These are phyloP conservation scores for Erysiphe pulchra DNA, from an alignment of 2,329 filamentous ascomycete genomes.

Conservation along the genomic window DNA sequence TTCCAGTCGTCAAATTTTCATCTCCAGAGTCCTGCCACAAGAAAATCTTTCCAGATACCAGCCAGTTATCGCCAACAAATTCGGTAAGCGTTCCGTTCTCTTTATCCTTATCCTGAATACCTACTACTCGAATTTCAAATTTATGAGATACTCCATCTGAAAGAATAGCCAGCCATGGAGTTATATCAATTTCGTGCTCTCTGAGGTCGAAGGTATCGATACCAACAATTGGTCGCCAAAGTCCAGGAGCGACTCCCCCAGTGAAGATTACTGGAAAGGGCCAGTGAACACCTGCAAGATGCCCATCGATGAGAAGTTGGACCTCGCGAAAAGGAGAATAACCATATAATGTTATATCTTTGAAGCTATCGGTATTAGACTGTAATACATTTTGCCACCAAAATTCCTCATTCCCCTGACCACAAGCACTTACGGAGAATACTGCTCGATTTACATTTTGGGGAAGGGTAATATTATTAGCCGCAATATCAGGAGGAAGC, in stretches of 20 bases:
- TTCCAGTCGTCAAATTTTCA: slow-evolving; percentile 25
- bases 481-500: slow-evolving; percentile 35
- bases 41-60: slow-evolving; percentile 57
- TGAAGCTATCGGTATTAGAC: slow-evolving; percentile 32
- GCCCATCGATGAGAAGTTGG: slow-evolving; percentile 47
- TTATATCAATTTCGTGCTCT: slow-evolving; percentile 63
- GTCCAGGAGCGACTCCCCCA: slow-evolving; percentile 48
- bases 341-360: slow-evolving; percentile 32
- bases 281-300: slow-evolving; percentile 51
- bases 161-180: slow-evolving; percentile 45
- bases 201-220: slow-evolving; percentile 55
- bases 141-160: slow-evolving; percentile 37
- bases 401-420: slow-evolving; percentile 55
- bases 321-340: slow-evolving; percentile 56
- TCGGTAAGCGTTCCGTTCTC: slow-evolving; percentile 22
- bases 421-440: slow-evolving; percentile 52
- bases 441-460: slow-evolving; percentile 41
- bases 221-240: slow-evolving; percentile 58
- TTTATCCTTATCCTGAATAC: slow-evolving; percentile 25
- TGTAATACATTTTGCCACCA: slow-evolving; percentile 62
- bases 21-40: slow-evolving; percentile 35
- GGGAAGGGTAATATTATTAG: slow-evolving; percentile 34
- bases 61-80: slow-evolving; percentile 41
- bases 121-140: slow-evolving; percentile 41
- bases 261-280: slow-evolving; percentile 67